Evolutionary conservation across 495 filamentous ascomycete species (phyloP).

Genomic region (Hyaloscypha hepaticicola): DNA sequence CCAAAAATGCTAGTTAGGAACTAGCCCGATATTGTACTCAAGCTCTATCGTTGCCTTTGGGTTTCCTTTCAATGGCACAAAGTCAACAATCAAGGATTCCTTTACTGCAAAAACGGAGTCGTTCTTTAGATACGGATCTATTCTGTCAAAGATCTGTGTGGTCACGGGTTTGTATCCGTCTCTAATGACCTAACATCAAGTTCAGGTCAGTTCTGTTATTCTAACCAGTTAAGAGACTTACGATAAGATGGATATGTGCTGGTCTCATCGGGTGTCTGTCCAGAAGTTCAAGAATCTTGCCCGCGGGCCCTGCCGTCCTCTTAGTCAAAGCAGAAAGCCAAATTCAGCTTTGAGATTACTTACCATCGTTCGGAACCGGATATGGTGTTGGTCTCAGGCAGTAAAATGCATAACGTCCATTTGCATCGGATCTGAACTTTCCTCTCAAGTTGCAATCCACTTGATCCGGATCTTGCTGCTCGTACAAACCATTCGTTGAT

Average conservation of each 20-base stretch:
- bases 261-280: slow-evolving; percentile 80
- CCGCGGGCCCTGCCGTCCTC: slow-evolving; percentile 51
- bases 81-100: slow-evolving; percentile 63
- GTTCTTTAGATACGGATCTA: slow-evolving; percentile 57
- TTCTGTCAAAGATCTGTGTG: slow-evolving; percentile 63
- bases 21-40: slow-evolving; percentile 39
- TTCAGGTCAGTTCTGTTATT: neutral
- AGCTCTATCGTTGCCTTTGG: slow-evolving; percentile 67
- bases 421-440: slow-evolving; percentile 75
- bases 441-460: slow-evolving; percentile 78
- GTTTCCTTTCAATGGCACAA: slow-evolving; percentile 56
- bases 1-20: neutral
- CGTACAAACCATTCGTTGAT: slow-evolving; percentile 80
- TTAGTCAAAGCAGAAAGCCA: neutral
- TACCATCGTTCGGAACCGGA: slow-evolving; percentile 70
- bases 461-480: slow-evolving; percentile 83
- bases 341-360: slow-evolving; percentile 6
- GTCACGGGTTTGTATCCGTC: slow-evolving; percentile 56
- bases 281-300: slow-evolving; percentile 64
- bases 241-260: slow-evolving; percentile 83
- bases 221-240: slow-evolving; percentile 38
- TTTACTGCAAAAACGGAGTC: slow-evolving; percentile 70
- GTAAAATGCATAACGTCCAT: slow-evolving; percentile 77
- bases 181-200: slow-evolving; percentile 27
- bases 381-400: slow-evolving; percentile 82